phyloP scores from a whole-genome alignment of 2,329 filamentous ascomycete genomes.

The Paraphoma sp. region DNA sequence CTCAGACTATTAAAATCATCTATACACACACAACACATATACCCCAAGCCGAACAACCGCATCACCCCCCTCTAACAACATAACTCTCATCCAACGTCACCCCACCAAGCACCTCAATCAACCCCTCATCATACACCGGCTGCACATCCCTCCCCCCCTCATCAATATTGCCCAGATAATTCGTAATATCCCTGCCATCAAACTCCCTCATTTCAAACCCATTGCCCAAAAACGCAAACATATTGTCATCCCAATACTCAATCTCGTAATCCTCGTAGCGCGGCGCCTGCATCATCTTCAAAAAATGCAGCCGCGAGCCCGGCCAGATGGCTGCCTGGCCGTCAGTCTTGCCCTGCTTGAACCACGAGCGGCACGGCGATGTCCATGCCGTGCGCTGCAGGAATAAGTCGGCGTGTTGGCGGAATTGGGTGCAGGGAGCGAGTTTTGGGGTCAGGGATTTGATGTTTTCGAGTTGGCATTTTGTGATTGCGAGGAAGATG shows the following conservation, averaged over 20 bases:
- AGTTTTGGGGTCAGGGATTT: slow-evolving; percentile 27
- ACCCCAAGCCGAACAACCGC: too few species aligned
- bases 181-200: slow-evolving; percentile 56
- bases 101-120: slow-evolving; percentile 49
- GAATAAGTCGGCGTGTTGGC: slow-evolving; percentile 30
- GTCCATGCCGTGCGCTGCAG: slow-evolving; percentile 34
- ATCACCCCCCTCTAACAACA: slow-evolving; percentile 24
- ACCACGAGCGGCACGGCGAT: slow-evolving; percentile 29
- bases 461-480: slow-evolving; percentile 31
- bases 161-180: slow-evolving; percentile 52
- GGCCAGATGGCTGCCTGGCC: slow-evolving; percentile 32
- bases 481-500: slow-evolving; percentile 29
- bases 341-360: slow-evolving; percentile 30
- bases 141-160: slow-evolving; percentile 48
- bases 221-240: slow-evolving; percentile 33
- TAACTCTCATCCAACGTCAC: slow-evolving; percentile 33
- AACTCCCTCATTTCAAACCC: slow-evolving; percentile 53
- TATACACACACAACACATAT: too few species aligned
- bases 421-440: slow-evolving; percentile 13
- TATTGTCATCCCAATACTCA: slow-evolving; percentile 23
- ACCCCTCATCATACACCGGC: slow-evolving; percentile 49
- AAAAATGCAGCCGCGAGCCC: slow-evolving; percentile 28
- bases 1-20: too few species aligned
- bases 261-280: slow-evolving; percentile 33
- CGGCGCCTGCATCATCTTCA: slow-evolving; percentile 25